Evolutionary conservation across 2,329 filamentous ascomycete species (phyloP), one percentile per base, ranked within the genome.

Genomic region (Pseudogymnoascus sp.): DNA sequence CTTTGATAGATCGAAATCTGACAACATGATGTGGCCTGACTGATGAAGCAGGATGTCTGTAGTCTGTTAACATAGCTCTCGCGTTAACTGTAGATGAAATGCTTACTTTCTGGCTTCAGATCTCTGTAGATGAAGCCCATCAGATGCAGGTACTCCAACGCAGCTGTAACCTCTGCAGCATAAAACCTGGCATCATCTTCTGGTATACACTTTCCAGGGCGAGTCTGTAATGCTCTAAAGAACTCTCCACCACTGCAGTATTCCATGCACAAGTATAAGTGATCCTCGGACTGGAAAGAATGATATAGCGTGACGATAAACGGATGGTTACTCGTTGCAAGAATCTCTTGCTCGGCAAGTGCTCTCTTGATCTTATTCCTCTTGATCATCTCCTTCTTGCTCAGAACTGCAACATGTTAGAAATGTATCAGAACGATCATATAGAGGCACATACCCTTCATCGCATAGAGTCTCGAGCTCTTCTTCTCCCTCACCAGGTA

Each of bases 371-470:
- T 99, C 83, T 99, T 99, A 82, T 99, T 99, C 64, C 94, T 89
- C 80, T 99, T 99, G 77, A 99, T 99, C 94, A 99, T 99, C 77
- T 99, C 94, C 81, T 97, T 97, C 78, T 99, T 99, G 82, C 92
- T 97, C 76, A 99, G 75, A 5, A 99, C 94, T 97, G 73, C 14
- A 62, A 61, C 61, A 47, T 62, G 75, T 82, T 70, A 82, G 77
- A 70, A 50, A 8, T n/a, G 21, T 28, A 28, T 50, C 44, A 50
- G 62, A 25, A 23, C 11, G 6, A 28, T 50, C 12, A 53, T 33
- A 61, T 62, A 5, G 37, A 60, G 11, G 62, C 65, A 75, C 81
- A 69, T 75, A 97, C 93, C 93, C 79, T 99, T 99, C 94, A 99
- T 99, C 62, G 94, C 94, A 77, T 97, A 99, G 61, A 99, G 78